Evolutionary conservation across 139 green algal genomes (phyloP).

Genomic region (Chlamydomonas applanata): DNA sequence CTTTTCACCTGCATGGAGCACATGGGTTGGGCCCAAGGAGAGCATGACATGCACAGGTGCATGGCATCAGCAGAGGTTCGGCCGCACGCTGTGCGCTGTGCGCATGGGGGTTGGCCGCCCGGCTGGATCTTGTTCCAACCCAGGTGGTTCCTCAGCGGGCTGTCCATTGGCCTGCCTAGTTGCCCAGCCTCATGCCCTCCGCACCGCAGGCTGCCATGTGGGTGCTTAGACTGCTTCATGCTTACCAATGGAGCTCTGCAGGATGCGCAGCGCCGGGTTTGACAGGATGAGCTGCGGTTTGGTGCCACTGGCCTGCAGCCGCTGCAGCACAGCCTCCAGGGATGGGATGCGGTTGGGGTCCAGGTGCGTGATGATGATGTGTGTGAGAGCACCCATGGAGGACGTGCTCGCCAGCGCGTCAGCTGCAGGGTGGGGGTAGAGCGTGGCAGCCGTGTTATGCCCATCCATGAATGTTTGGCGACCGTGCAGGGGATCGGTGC

Average conservation of each 20-base stretch:
- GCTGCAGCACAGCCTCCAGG: constrained; percentile 67
- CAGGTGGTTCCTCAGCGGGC: no score
- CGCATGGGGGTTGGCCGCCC: no score
- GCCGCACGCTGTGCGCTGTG: no score
- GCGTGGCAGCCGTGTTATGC: no score
- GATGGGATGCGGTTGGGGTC: constrained; percentile 73
- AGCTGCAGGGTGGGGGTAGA: constrained; percentile 35
- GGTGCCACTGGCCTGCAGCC: background rate
- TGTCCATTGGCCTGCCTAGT: no score
- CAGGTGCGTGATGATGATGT: constrained; percentile 86
- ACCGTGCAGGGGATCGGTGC: no score
- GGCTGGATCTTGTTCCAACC: no score
- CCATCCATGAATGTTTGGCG: no score
- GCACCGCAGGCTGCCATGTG: no score
- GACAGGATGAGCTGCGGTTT: constrained; percentile 69
- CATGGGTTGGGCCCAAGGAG: background rate
- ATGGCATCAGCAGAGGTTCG: no score
- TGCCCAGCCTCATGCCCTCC: no score
- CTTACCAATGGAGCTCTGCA: constrained; percentile 45
- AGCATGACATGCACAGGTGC: no score
- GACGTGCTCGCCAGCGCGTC: constrained; percentile 30
- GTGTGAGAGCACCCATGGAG: constrained; percentile 36
- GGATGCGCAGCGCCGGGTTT: constrained; percentile 70
- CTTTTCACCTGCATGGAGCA: constrained; percentile 30
- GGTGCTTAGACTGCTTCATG: background rate